A percentile compares a stretch with the other conserved stretches of the same genome.
These are phyloP conservation scores for Ascochyta lentis DNA, from an alignment of 2,329 filamentous ascomycete genomes.

Conservation along the genomic window DNA sequence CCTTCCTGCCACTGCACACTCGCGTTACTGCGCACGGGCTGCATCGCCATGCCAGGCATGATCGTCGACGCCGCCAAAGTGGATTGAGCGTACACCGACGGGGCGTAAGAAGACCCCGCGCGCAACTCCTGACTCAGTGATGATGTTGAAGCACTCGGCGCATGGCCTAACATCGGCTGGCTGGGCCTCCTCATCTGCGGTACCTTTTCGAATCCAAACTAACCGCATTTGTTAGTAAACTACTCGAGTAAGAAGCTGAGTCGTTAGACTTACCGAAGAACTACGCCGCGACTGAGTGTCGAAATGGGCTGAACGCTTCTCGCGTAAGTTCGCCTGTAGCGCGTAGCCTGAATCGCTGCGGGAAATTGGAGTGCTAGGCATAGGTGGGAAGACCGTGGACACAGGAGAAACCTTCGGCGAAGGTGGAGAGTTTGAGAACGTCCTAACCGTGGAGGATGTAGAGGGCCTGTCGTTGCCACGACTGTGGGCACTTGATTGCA, in stretches of 20 bases:
- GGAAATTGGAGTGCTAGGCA: conserved; percentile 80
- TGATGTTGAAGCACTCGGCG: conserved; percentile 71
- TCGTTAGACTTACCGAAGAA: conserved; percentile 7
- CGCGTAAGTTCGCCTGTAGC: conserved; percentile 81
- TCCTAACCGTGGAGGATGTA: conserved; percentile 46
- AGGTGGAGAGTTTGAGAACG: conserved; percentile 57
- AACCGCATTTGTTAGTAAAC: conserved; percentile 35
- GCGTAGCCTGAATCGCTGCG: conserved; percentile 92
- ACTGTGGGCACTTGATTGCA: conserved; percentile 74
- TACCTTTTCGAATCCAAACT: conserved; percentile 78
- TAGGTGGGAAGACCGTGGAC: conserved; percentile 76
- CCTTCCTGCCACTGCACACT: conserved; percentile 85
- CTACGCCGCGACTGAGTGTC: conserved; percentile 11
- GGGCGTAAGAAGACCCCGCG: conserved; percentile 69
- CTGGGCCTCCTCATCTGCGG: conserved; percentile 67
- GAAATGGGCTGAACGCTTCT: conserved; percentile 95
- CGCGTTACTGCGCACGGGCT: conserved; percentile 79
- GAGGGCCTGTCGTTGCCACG: conserved; percentile 73
- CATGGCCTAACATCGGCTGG: conserved; percentile 72
- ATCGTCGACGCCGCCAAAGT: conserved; percentile 84
- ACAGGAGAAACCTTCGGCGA: conserved; percentile 74
- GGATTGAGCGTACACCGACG: conserved; percentile 85
- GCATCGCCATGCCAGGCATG: conserved; percentile 83
- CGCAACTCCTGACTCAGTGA: conserved; percentile 59
- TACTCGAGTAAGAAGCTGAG: conserved; percentile 14